Evolutionary conservation across 23 red algal species (phyloP).

Genomic region (Gracilaria caudata): DNA sequence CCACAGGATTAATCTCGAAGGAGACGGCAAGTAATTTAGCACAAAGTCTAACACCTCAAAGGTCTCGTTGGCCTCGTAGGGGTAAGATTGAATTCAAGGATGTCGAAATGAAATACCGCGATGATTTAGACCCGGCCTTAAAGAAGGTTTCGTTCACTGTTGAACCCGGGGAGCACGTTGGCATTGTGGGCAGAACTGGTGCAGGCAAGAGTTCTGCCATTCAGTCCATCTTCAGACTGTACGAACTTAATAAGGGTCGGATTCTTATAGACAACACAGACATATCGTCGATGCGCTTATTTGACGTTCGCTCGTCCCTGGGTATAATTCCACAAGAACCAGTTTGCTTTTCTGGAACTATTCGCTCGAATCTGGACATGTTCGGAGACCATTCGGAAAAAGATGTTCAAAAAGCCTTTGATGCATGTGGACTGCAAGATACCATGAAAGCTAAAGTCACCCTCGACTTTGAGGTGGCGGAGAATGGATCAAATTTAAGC

Average conservation of each 20-base stretch:
- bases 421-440: constrained; percentile 68
- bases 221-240: constrained; percentile 73
- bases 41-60: constrained; percentile 19
- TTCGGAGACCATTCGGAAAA: constrained; percentile 71
- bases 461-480: constrained; percentile 63
- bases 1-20: constrained; percentile 54
- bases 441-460: constrained; percentile 50
- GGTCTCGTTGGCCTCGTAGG: constrained; percentile 68
- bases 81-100: constrained; percentile 73
- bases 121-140: constrained; percentile 67
- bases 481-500: constrained; percentile 75
- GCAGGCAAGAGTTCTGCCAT: constrained; percentile 89
- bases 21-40: constrained; percentile 32
- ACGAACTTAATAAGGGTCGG: constrained; percentile 63
- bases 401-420: constrained; percentile 69
- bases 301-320: constrained; percentile 73
- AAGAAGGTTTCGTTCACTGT: constrained; percentile 67
- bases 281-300: constrained; percentile 64
- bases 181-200: constrained; percentile 91
- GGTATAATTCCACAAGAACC: constrained; percentile 91
- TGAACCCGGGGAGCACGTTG: constrained; percentile 75
- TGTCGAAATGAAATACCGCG: constrained; percentile 85
- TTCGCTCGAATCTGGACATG: constrained; percentile 92
- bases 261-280: constrained; percentile 84
- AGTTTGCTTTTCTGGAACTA: constrained; percentile 81